Evolutionary conservation across 768 basidiomycete genomes (phyloP).

Genomic region (Dendrothele bispora): DNA sequence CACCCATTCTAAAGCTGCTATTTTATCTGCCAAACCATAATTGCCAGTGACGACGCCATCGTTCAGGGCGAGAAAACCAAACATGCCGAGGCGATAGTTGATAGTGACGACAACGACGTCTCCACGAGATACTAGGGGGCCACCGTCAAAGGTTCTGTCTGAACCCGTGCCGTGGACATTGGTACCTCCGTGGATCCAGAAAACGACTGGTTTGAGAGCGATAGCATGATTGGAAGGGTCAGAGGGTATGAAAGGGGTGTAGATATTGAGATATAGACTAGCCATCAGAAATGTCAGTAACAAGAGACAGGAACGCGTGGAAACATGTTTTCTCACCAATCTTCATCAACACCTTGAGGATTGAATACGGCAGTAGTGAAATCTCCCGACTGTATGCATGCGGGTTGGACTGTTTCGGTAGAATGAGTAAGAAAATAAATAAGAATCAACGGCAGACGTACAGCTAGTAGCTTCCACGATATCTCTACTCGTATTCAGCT

Average conservation of each 20-base stretch:
- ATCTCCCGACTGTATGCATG: slow-evolving; percentile 14
- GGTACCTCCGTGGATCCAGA: slow-evolving; percentile 43
- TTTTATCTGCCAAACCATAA: slow-evolving; percentile 40
- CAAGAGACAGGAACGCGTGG: neutral
- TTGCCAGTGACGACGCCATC: slow-evolving; percentile 37
- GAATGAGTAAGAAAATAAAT: neutral
- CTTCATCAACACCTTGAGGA: slow-evolving; percentile 17
- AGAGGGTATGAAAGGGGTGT: slow-evolving; percentile 33
- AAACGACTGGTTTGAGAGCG: slow-evolving; percentile 34
- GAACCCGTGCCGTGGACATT: slow-evolving; percentile 31
- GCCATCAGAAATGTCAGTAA: too few relatives aligned
- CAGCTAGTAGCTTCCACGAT: slow-evolving; percentile 29
- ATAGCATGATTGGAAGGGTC: slow-evolving; percentile 5
- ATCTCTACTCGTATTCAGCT: slow-evolving; percentile 22
- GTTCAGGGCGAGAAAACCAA: slow-evolving; percentile 36
- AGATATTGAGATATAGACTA: slow-evolving; percentile 35
- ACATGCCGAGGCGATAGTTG: slow-evolving; percentile 38
- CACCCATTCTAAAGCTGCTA: slow-evolving; percentile 44
- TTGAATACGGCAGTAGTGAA: slow-evolving; percentile 15
- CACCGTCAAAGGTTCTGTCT: slow-evolving; percentile 34
- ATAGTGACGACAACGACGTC: slow-evolving; percentile 40
- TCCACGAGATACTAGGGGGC: slow-evolving; percentile 33
- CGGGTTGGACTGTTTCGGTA: slow-evolving; percentile 12
- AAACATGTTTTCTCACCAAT: slow-evolving; percentile 9
- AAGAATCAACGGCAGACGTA: slow-evolving; percentile 17